Conservation (phyloP, 495 filamentous ascomycete species). For the Hyaloscypha hepaticicola region DNA sequence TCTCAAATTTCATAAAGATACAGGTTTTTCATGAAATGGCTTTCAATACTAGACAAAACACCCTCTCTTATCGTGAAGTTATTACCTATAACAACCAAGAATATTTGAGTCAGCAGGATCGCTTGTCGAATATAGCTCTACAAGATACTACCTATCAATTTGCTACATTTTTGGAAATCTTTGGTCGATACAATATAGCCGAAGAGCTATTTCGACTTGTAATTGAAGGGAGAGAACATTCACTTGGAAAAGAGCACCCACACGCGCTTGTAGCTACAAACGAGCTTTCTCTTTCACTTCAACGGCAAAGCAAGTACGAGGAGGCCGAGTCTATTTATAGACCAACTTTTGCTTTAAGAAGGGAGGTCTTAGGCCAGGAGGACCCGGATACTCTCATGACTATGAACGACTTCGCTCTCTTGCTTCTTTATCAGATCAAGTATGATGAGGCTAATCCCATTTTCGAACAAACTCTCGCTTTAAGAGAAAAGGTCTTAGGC, state of each 20-base stretch:
- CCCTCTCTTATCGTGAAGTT: neutral
- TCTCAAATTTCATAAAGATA: neutral
- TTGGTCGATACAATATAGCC: conserved; percentile 26
- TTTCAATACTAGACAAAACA: neutral
- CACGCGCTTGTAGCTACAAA: neutral
- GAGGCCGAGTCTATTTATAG: conserved; percentile 7
- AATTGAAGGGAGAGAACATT: conserved; percentile 10
- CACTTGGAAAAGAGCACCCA: neutral
- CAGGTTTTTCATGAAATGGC: neutral
- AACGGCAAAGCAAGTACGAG: conserved; percentile 1
- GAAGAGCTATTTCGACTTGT: conserved; percentile 27
- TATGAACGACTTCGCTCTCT: conserved; percentile 19
- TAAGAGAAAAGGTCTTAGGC: conserved; percentile 11
- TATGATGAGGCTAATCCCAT: conserved; percentile 8
- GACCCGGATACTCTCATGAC: conserved; percentile 25
- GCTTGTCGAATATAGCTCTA: neutral
- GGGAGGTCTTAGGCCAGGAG: conserved; percentile 29
- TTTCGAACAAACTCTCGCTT: conserved; percentile 1
- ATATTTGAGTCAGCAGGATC: neutral
- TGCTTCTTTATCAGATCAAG: neutral
- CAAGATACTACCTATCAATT: conserved; percentile 5
- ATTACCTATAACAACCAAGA: neutral
- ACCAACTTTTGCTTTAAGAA: conserved; percentile 7
- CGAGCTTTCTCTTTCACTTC: conserved; percentile 21
- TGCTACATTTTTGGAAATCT: conserved; percentile 6